Conservation (phyloP, 2,329 filamentous ascomycete genomes). For the Penicillium sp. region DNA sequence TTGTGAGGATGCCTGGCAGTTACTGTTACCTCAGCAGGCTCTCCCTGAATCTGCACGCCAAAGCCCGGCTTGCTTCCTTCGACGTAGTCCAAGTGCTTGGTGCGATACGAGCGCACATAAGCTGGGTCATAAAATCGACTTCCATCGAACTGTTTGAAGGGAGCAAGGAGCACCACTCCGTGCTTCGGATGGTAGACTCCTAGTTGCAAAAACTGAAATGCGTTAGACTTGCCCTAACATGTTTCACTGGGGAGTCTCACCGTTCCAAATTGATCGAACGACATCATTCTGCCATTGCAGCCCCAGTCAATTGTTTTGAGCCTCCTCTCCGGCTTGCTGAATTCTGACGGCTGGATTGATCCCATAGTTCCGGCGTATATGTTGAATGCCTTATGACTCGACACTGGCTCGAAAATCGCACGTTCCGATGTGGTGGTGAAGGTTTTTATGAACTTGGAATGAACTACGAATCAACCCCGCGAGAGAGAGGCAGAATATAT, state of each 20-base stretch:
- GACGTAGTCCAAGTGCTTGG: background rate
- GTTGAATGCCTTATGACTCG: background rate
- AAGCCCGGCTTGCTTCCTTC: background rate
- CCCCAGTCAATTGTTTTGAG: background rate
- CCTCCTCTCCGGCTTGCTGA: background rate
- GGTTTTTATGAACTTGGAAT: no score
- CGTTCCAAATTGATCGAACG: background rate
- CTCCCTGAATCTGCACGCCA: background rate
- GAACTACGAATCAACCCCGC: no score
- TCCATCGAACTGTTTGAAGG: background rate
- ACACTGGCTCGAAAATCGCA: no score
- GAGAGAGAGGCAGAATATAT: no score
- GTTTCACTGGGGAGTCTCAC: background rate
- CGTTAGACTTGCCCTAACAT: no score
- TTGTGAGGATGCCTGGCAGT: background rate
- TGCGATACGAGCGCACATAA: background rate
- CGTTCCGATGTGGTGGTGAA: no score
- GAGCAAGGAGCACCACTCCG: background rate
- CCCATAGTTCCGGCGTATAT: background rate
- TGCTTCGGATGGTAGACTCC: background rate
- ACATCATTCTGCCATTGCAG: background rate
- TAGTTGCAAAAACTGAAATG: background rate
- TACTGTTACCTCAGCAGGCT: background rate
- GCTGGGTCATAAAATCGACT: background rate
- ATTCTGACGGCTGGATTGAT: background rate